Conservation (phyloP, 768 basidiomycete genomes). For the Atractiella rhizophila region DNA sequence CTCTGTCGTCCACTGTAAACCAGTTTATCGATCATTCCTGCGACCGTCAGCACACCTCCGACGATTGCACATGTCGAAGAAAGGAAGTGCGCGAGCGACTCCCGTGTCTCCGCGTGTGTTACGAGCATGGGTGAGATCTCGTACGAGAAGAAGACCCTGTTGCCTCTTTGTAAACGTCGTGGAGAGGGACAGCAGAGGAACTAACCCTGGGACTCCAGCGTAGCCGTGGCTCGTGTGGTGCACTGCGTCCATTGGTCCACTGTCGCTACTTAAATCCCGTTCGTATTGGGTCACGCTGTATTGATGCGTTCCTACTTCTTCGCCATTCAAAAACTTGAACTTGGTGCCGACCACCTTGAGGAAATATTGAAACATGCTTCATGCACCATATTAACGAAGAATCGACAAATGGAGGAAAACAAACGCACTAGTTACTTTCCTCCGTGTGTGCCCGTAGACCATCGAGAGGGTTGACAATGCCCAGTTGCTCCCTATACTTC, state of each 20-base stretch:
- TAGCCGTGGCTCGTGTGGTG: conserved; percentile 40
- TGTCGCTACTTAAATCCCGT: conserved; percentile 48
- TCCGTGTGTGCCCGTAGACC: conserved; percentile 32
- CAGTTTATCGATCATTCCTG: conserved; percentile 59
- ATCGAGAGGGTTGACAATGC: conserved; percentile 56
- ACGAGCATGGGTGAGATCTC: conserved; percentile 47
- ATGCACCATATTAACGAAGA: background rate
- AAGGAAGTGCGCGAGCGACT: conserved; percentile 91
- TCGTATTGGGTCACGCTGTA: conserved; percentile 93
- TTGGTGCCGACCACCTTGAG: conserved; percentile 93
- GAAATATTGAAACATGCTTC: conserved; percentile 42
- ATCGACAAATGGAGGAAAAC: background rate
- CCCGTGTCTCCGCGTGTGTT: conserved; percentile 65
- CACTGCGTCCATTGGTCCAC: conserved; percentile 19
- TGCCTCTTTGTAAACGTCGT: too few species aligned
- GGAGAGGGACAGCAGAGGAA: too few species aligned
- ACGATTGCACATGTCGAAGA: conserved; percentile 98
- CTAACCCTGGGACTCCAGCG: conserved; percentile 45
- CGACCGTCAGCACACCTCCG: conserved; percentile 86
- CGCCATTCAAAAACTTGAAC: conserved; percentile 57
- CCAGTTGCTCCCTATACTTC: conserved; percentile 34
- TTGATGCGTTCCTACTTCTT: conserved; percentile 68
- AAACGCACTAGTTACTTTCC: conserved; percentile 36
- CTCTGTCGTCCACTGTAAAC: conserved; percentile 57
- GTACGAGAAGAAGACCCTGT: conserved; percentile 10